These are phyloP conservation scores for Schizonepeta tenuifolia DNA, from an alignment of 257 asterid species.

Conservation along the genomic window DNA sequence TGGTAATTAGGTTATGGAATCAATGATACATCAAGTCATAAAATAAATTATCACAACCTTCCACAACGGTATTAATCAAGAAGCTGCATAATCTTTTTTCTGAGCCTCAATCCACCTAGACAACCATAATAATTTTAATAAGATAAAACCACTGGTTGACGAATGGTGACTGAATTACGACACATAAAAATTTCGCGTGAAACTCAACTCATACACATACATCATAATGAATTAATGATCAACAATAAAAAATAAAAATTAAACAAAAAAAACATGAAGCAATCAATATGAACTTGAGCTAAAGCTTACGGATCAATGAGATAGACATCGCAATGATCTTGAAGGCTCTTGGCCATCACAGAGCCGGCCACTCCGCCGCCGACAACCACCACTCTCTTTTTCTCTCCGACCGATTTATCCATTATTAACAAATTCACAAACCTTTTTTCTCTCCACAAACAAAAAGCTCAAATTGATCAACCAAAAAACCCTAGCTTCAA, in stretches of 20 bases:
- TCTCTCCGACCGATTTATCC: slow-evolving; percentile 45
- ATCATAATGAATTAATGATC: background rate
- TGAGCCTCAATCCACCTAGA: background rate
- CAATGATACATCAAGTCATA: background rate
- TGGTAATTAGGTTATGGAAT: background rate
- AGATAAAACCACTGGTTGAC: background rate
- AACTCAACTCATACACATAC: background rate
- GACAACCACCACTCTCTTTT: slow-evolving; percentile 70
- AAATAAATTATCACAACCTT: background rate
- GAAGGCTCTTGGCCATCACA: slow-evolving; percentile 64
- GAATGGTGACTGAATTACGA: background rate
- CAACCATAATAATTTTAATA: background rate
- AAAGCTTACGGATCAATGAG: slow-evolving; percentile 75
- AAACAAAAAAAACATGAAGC: background rate
- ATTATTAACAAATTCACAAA: slow-evolving; percentile 23
- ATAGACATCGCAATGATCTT: slow-evolving; percentile 56
- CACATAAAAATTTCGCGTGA: background rate
- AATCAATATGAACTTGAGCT: background rate
- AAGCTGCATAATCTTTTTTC: background rate
- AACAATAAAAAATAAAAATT: background rate
- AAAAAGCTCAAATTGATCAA: background rate
- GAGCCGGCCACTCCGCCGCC: slow-evolving; percentile 93
- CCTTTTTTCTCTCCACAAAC: background rate
- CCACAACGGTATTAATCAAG: background rate
- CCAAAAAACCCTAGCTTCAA: slow-evolving; percentile 18